Evolutionary conservation across 352 stramenopile species (phyloP).

Genomic region (Blastocystis sp.): DNA sequence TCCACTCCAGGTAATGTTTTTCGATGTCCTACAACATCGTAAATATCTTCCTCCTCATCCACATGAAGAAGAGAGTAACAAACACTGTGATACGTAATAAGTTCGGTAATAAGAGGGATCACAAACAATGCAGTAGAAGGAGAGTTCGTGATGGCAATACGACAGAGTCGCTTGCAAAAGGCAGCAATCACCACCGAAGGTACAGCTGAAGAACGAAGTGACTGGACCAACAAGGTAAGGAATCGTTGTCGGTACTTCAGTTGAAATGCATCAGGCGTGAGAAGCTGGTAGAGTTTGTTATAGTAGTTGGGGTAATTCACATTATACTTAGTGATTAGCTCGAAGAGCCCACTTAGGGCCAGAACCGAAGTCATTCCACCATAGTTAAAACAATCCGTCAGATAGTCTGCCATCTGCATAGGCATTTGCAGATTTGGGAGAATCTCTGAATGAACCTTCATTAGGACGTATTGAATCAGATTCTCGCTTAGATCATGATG

Average conservation of each 20-base stretch:
- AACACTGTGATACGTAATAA: slow-evolving; percentile 46
- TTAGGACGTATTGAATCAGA: slow-evolving; percentile 72
- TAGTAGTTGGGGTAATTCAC: slow-evolving; percentile 85
- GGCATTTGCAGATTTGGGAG: slow-evolving; percentile 81
- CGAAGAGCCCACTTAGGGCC: slow-evolving; percentile 81
- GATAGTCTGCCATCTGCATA: slow-evolving; percentile 80
- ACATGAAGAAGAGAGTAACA: slow-evolving; percentile 37
- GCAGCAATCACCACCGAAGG: slow-evolving; percentile 80
- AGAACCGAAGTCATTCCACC: slow-evolving; percentile 81
- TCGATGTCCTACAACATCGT: slow-evolving; percentile 37
- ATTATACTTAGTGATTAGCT: slow-evolving; percentile 84
- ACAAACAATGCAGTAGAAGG: slow-evolving; percentile 55
- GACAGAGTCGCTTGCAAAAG: slow-evolving; percentile 77
- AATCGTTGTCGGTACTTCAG: slow-evolving; percentile 73
- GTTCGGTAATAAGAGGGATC: slow-evolving; percentile 52
- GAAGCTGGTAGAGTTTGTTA: slow-evolving; percentile 80
- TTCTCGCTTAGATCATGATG: neutral
- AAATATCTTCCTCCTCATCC: slow-evolving; percentile 17
- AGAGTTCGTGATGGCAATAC: neutral
- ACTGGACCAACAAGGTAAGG: slow-evolving; percentile 80
- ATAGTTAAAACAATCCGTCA: slow-evolving; percentile 81
- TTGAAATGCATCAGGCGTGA: slow-evolving; percentile 67
- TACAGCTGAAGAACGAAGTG: slow-evolving; percentile 81
- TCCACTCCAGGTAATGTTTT: slow-evolving; percentile 57
- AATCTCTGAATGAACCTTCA: slow-evolving; percentile 79